These are phyloP conservation scores for Physocladia obscura DNA, from an alignment of 192 early-diverging fungal species.

Conservation along the genomic window DNA sequence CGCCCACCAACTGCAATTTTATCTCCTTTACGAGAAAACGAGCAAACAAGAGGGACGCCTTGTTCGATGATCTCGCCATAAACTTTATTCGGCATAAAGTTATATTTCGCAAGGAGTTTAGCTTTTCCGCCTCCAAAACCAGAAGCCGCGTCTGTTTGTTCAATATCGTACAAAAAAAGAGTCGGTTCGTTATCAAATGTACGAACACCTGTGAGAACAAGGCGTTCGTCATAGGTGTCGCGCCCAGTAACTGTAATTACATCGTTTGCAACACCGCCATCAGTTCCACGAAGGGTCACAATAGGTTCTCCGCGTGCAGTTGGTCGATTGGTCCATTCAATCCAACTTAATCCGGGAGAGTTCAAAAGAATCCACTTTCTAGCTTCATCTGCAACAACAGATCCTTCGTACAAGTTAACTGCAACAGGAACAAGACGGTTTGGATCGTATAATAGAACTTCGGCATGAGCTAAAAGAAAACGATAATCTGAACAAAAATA, in stretches of 20 bases:
- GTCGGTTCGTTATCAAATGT: conserved; percentile 22
- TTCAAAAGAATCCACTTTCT: conserved; percentile 23
- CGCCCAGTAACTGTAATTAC: conserved; percentile 27
- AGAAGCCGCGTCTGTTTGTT: conserved; percentile 18
- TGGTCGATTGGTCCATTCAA: conserved; percentile 32
- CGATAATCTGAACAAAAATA: conserved; percentile 23
- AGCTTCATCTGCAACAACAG: conserved; percentile 31
- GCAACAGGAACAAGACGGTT: conserved; percentile 29
- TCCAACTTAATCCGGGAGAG: conserved; percentile 30
- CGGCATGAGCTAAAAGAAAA: conserved; percentile 21
- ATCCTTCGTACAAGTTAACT: conserved; percentile 28
- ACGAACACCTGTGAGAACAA: conserved; percentile 26
- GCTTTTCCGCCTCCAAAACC: conserved; percentile 24
- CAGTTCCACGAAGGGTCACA: conserved; percentile 30
- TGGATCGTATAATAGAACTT: conserved; percentile 21
- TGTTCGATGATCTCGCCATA: conserved; percentile 11
- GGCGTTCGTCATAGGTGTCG: conserved; percentile 29
- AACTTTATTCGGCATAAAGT: background rate
- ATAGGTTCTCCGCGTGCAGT: conserved; percentile 31
- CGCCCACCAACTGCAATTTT: conserved; percentile 17
- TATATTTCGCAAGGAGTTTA: conserved; percentile 14
- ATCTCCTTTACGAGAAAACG: conserved; percentile 14
- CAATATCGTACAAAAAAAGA: conserved; percentile 25
- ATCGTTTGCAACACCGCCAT: conserved; percentile 19
- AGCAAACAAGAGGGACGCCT: conserved; percentile 11